phyloP scores from a whole-genome alignment of 129 eudicot species.

The Chrysanthemum makinoi region DNA sequence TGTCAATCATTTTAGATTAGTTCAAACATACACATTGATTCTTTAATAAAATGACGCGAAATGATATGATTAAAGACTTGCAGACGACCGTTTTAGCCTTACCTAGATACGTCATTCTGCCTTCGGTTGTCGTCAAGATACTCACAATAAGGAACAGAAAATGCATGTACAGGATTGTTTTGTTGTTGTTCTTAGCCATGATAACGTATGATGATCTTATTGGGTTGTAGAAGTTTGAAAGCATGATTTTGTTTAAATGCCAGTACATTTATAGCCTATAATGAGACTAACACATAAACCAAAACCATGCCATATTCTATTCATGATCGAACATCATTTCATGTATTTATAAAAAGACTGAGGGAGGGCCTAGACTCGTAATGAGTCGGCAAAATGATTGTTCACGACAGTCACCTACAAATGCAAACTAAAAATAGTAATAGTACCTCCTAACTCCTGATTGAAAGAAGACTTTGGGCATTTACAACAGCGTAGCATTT shows the following conservation, averaged over 20 bases:
- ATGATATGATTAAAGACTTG: background rate
- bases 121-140: slow-evolving; percentile 14
- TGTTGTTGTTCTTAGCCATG: slow-evolving; percentile 16
- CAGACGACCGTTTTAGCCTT: background rate
- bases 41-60: background rate
- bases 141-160: slow-evolving; percentile 5
- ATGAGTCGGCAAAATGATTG: too few relatives aligned
- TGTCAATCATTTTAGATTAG: background rate
- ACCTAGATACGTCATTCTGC: background rate
- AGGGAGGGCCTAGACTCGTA: too few relatives aligned
- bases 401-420: too few relatives aligned
- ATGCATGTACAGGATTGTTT: slow-evolving; percentile 12
- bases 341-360: too few relatives aligned
- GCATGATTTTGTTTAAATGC: background rate
- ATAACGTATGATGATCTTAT: slow-evolving; percentile 1
- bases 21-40: background rate
- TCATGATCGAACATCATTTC: slow-evolving; percentile 13
- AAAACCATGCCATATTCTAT: slow-evolving; percentile 6
- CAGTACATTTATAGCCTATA: slow-evolving; percentile 11
- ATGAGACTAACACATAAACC: slow-evolving; percentile 3
- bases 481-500: too few relatives aligned
- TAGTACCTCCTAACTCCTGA: too few relatives aligned
- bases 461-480: too few relatives aligned
- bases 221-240: background rate
- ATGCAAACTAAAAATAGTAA: too few relatives aligned